Conservation (phyloP, 768 basidiomycete species). For the Hirschioporus abietinus region DNA sequence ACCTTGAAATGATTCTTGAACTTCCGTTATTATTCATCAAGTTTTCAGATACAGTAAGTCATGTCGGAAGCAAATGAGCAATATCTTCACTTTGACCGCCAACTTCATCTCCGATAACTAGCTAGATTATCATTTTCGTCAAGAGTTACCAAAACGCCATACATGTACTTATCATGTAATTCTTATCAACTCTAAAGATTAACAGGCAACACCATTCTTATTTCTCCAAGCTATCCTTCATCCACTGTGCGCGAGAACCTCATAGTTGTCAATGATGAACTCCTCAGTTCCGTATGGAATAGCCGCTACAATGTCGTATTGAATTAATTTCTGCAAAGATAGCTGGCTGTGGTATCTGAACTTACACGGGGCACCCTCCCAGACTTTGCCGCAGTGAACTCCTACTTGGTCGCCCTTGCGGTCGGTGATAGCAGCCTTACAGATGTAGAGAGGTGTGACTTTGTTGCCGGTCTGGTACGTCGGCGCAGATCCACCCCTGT, state of each 20-base stretch:
- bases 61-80: too few species aligned
- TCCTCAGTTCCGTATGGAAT: neutral
- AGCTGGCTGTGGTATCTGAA: neutral
- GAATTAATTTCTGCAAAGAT: neutral
- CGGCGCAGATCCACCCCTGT: neutral
- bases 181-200: neutral
- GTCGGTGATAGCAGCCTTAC: neutral
- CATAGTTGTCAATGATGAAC: neutral
- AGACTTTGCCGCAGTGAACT: neutral
- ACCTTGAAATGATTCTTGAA: too few species aligned
- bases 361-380: neutral
- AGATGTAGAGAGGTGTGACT: neutral
- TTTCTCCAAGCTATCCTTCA: neutral
- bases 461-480: neutral
- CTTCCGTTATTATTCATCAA: too few species aligned
- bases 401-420: neutral
- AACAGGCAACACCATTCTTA: neutral
- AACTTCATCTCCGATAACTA: too few species aligned
- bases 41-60: too few species aligned
- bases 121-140: neutral
- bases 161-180: neutral
- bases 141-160: neutral
- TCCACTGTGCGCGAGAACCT: neutral
- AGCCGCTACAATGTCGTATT: neutral
- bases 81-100: too few species aligned